Evolutionary conservation across 768 basidiomycete genomes (phyloP).

Genomic region (Mycena sanguinolenta): DNA sequence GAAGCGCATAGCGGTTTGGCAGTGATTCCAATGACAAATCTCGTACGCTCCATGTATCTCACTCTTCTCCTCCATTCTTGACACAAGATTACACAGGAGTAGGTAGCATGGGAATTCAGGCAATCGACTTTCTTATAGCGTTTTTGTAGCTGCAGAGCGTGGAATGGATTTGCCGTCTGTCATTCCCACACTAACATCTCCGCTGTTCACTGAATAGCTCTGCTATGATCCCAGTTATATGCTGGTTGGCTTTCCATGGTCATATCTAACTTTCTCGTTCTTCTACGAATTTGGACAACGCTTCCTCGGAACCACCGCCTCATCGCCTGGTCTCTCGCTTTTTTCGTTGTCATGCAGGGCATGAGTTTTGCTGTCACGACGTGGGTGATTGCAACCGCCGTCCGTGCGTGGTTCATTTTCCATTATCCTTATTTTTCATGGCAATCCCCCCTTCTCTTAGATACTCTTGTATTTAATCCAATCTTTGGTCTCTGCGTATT

Average conservation of each 20-base stretch:
- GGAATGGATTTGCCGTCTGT: constrained; percentile 18
- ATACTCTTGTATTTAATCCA: constrained; percentile 20
- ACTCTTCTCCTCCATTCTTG: neutral
- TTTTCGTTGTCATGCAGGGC: constrained; percentile 43
- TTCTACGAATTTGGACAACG: constrained; percentile 49
- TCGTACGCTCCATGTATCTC: neutral
- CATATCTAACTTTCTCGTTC: constrained; percentile 40
- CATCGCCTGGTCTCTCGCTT: constrained; percentile 38
- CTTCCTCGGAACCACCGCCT: constrained; percentile 44
- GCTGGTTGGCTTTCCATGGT: constrained; percentile 22
- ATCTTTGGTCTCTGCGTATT: constrained; percentile 40
- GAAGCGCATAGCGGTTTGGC: constrained; percentile 17
- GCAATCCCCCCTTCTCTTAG: neutral
- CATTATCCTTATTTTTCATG: no score
- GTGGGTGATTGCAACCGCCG: constrained; percentile 40
- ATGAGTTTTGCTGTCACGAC: constrained; percentile 31
- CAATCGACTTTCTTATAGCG: no score
- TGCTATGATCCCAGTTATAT: neutral
- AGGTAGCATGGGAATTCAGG: no score
- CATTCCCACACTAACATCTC: no score
- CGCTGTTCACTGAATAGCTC: neutral
- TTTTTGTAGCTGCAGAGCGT: constrained; percentile 30
- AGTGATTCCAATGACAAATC: constrained; percentile 5
- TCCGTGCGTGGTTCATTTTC: constrained; percentile 40
- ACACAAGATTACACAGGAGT: no score